phyloP scores from a whole-genome alignment of 1,284 basidiomycete species.

The Austroboletus sp. region DNA sequence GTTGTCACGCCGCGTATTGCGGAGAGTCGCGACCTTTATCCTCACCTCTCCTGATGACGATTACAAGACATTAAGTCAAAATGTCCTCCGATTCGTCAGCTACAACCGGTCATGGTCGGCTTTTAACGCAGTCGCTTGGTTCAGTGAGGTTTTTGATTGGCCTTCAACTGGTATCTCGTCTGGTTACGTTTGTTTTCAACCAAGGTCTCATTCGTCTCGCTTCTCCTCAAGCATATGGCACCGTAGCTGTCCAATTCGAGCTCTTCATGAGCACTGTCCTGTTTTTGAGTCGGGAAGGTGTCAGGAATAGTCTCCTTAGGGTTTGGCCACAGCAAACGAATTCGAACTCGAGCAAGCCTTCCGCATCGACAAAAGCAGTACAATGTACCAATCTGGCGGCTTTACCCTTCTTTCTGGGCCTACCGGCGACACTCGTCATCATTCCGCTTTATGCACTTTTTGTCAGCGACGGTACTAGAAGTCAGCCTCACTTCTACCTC shows the following conservation, averaged over 20 bases:
- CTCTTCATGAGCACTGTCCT: conserved; percentile 83
- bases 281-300: conserved; percentile 86
- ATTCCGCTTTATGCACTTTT: conserved; percentile 45
- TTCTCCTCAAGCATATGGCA: conserved; percentile 81
- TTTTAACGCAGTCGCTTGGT: conserved; percentile 42
- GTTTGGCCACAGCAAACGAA: conserved; percentile 30
- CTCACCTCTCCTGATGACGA: conserved; percentile 4
- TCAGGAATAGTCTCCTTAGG: conserved; percentile 73
- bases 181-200: conserved; percentile 85
- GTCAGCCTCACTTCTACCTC: conserved; percentile 58
- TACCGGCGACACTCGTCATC: conserved; percentile 45
- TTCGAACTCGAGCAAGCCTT: conserved; percentile 13
- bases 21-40: not conserved
- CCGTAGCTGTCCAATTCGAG: conserved; percentile 82
- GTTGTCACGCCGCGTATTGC: too few relatives aligned
- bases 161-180: conserved; percentile 77
- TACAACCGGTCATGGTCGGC: conserved; percentile 17
- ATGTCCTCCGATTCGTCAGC: conserved; percentile 12
- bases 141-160: conserved; percentile 77
- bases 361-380: conserved; percentile 6
- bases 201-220: conserved; percentile 81
- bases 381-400: conserved; percentile 47
- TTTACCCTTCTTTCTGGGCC: conserved; percentile 53
- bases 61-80: conserved; percentile 4
- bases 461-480: conserved; percentile 44